Evolutionary conservation across 2,329 filamentous ascomycete genomes (phyloP).

Genomic region (Emydomyces testavorans): DNA sequence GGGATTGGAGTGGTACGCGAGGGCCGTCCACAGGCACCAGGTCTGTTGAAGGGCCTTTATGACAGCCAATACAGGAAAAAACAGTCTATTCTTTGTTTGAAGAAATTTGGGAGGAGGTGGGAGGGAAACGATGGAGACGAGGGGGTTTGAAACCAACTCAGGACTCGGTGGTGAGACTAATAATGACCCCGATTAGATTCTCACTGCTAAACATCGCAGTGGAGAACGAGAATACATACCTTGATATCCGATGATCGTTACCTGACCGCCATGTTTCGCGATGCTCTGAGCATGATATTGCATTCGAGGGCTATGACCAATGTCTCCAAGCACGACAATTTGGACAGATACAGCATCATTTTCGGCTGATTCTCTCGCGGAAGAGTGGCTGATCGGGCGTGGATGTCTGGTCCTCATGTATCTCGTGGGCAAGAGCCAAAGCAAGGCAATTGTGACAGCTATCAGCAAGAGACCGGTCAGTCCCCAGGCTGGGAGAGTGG

Average conservation of each 20-base stretch:
- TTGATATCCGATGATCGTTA: slow-evolving; percentile 79
- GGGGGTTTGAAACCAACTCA: slow-evolving; percentile 56
- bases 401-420: neutral
- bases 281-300: slow-evolving; percentile 95
- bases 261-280: slow-evolving; percentile 64
- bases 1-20: slow-evolving; percentile 64
- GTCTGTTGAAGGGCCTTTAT: slow-evolving; percentile 80
- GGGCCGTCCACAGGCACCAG: slow-evolving; percentile 54
- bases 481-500: neutral
- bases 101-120: slow-evolving; percentile 55
- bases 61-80: slow-evolving; percentile 68
- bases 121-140: slow-evolving; percentile 61
- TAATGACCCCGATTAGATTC: neutral
- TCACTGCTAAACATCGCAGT: neutral
- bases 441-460: neutral
- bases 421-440: neutral
- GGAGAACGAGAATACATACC: slow-evolving; percentile 41
- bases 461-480: neutral
- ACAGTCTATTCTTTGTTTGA: slow-evolving; percentile 54
- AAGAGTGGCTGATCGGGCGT: neutral
- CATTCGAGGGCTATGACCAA: slow-evolving; percentile 93
- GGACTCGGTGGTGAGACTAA: slow-evolving; percentile 71
- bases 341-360: slow-evolving; percentile 11
- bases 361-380: neutral
- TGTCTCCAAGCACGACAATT: slow-evolving; percentile 85